Evolutionary conservation across 1,139 yeast genomes (phyloP).

Genomic region (Yamadazyma mexicana): DNA sequence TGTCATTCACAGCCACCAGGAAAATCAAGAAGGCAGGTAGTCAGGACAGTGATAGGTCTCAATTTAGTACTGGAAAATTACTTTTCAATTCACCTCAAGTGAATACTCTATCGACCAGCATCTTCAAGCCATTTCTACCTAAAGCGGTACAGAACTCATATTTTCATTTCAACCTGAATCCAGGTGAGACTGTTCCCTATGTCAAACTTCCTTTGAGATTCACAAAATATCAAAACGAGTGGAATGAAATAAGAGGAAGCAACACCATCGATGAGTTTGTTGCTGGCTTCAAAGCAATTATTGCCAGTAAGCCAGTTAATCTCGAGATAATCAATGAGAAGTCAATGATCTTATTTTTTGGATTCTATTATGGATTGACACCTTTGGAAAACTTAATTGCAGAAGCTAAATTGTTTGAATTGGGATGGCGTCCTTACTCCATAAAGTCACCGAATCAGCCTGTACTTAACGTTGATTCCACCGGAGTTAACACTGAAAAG

Average conservation of each 20-base stretch:
- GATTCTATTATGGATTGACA: conserved; percentile 58
- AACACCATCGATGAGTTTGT: conserved; percentile 37
- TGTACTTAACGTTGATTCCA: conserved; percentile 6
- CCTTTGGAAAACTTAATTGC: conserved; percentile 51
- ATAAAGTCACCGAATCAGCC: conserved; percentile 12
- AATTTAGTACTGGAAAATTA: conserved; percentile 2
- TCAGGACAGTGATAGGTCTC: not conserved
- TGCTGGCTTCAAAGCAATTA: conserved; percentile 29
- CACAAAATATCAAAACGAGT: conserved; percentile 38
- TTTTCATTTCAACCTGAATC: conserved; percentile 16
- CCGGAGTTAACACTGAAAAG: conserved; percentile 16
- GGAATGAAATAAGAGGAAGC: conserved; percentile 51
- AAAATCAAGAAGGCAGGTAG: conserved; percentile 17
- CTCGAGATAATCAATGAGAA: conserved; percentile 30
- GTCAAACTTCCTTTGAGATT: conserved; percentile 39
- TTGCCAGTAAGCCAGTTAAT: conserved; percentile 8
- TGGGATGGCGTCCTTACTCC: conserved; percentile 48
- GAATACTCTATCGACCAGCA: conserved; percentile 29
- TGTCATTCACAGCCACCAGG: conserved; percentile 50
- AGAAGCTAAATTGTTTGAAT: conserved; percentile 37
- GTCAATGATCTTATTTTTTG: conserved; percentile 56
- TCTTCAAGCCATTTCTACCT: conserved; percentile 43
- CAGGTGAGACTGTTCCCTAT: conserved; percentile 2
- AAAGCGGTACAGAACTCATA: conserved; percentile 26
- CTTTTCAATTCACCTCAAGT: conserved; percentile 16